A percentile compares a stretch with the other conserved stretches of the same genome.
Evolutionary conservation across 805 yeast genomes (phyloP).

Genomic region (Hemisphaericaspora nanyangensis): DNA sequence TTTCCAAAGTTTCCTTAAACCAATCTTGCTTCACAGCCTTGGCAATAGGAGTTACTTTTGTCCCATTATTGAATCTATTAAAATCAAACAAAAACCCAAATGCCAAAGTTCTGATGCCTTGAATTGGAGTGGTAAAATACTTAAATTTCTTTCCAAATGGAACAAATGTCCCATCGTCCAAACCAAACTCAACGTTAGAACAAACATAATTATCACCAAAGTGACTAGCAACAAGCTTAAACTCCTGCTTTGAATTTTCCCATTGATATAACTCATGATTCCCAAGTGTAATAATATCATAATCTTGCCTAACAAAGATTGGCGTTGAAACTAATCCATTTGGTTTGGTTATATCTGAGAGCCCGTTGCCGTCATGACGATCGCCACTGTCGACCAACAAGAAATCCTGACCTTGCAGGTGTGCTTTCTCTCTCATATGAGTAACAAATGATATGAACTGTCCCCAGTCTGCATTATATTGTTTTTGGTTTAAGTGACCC

Average conservation of each 20-base stretch:
- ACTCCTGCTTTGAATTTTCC: conserved; percentile 64
- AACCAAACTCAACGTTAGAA: conserved; percentile 63
- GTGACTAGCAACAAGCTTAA: conserved; percentile 50
- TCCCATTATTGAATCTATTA: conserved; percentile 50
- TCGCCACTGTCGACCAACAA: conserved; percentile 86
- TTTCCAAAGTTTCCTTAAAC: conserved; percentile 49
- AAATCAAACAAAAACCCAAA: conserved; percentile 82
- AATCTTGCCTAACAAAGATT: conserved; percentile 61
- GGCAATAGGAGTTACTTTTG: conserved; percentile 60
- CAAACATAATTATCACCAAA: conserved; percentile 65
- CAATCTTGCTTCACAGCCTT: conserved; percentile 56
- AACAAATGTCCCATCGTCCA: conserved; percentile 42
- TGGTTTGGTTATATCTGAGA: conserved; percentile 72
- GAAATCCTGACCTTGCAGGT: conserved; percentile 52
- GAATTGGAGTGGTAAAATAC: conserved; percentile 60
- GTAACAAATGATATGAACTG: conserved; percentile 70
- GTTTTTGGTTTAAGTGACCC: conserved; percentile 78
- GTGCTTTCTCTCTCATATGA: conserved; percentile 46
- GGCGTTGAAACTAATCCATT: conserved; percentile 63
- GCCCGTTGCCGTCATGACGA: conserved; percentile 91
- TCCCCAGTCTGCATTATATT: conserved; percentile 88
- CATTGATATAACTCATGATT: conserved; percentile 84
- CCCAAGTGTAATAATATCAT: conserved; percentile 81
- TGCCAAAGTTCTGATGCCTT: conserved; percentile 52
- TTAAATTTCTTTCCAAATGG: conserved; percentile 68